These are phyloP conservation scores for Alternaria triticimaculans DNA, from an alignment of 2,329 filamentous ascomycete species.

Conservation along the genomic window DNA sequence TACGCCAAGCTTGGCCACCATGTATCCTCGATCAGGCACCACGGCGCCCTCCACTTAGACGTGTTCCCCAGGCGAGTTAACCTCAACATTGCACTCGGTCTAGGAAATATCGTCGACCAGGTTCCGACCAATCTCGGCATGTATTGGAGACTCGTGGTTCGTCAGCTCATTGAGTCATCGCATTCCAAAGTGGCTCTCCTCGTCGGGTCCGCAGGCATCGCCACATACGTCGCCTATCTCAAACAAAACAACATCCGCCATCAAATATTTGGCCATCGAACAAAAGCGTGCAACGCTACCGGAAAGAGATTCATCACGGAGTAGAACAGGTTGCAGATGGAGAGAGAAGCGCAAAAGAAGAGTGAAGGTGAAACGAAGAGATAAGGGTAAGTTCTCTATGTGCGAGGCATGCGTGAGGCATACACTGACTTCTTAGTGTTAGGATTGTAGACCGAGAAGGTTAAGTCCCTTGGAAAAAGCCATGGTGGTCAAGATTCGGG, in stretches of 20 bases:
- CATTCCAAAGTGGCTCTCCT: not conserved
- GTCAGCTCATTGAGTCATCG: not conserved
- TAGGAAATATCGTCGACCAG: not conserved
- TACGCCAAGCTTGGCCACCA: not conserved
- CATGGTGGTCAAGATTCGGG: no score
- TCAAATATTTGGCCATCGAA: not conserved
- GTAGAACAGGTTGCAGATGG: not conserved
- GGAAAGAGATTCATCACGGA: not conserved
- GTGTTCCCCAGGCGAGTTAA: not conserved
- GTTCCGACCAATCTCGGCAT: not conserved
- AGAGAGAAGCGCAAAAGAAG: not conserved
- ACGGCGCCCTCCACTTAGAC: not conserved
- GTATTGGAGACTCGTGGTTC: not conserved
- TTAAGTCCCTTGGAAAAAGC: no score
- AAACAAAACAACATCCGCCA: not conserved
- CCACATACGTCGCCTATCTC: not conserved
- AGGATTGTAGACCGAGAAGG: no score
- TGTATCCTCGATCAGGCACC: not conserved
- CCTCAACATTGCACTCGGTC: not conserved
- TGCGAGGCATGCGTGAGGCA: no score
- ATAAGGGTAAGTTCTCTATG: no score
- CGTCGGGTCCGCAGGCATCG: not conserved
- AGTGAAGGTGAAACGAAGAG: not conserved
- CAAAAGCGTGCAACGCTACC: not conserved
- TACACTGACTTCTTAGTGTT: no score